Percentiles rank a stretch among this genome's conserved stretches.
Evolutionary conservation across 345 rosid genomes (phyloP).

Genomic region (Geranium rotundifolium): DNA sequence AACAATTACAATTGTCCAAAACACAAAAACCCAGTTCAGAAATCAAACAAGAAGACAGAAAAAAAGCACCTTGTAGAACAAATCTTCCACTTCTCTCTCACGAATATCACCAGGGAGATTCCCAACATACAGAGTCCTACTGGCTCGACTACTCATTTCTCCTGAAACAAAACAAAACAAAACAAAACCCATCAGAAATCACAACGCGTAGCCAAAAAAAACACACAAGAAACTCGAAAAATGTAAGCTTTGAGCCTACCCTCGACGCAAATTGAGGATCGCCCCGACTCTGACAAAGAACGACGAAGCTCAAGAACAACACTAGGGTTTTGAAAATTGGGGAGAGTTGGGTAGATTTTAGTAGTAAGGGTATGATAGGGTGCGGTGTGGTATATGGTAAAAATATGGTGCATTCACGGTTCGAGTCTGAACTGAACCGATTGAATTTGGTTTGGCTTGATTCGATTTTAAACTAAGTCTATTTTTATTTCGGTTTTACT

Average conservation of each 20-base stretch:
- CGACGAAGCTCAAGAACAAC: background rate
- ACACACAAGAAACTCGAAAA: background rate
- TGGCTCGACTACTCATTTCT: constrained; percentile 72
- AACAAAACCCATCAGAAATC: background rate
- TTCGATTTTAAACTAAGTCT: too few relatives aligned
- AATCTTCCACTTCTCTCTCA: constrained; percentile 78
- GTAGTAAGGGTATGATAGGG: too few relatives aligned
- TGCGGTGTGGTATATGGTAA: too few relatives aligned
- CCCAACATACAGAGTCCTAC: constrained; percentile 85
- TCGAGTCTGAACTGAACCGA: too few relatives aligned
- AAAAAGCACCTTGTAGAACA: constrained; percentile 63
- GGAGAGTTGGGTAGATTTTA: background rate
- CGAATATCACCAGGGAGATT: constrained; percentile 91
- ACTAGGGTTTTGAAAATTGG: background rate
- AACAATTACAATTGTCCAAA: too few relatives aligned
- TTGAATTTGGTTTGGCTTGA: too few relatives aligned
- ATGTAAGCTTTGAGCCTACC: background rate
- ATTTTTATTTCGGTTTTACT: too few relatives aligned
- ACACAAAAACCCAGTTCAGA: background rate
- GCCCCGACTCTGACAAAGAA: background rate
- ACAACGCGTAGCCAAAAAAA: background rate
- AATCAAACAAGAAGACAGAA: background rate
- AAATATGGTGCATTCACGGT: too few relatives aligned
- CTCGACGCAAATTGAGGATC: background rate
- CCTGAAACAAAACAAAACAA: constrained; percentile 8